These are phyloP conservation scores for Fusarium robinianum DNA, from an alignment of 2,329 filamentous ascomycete genomes.

Conservation along the genomic window DNA sequence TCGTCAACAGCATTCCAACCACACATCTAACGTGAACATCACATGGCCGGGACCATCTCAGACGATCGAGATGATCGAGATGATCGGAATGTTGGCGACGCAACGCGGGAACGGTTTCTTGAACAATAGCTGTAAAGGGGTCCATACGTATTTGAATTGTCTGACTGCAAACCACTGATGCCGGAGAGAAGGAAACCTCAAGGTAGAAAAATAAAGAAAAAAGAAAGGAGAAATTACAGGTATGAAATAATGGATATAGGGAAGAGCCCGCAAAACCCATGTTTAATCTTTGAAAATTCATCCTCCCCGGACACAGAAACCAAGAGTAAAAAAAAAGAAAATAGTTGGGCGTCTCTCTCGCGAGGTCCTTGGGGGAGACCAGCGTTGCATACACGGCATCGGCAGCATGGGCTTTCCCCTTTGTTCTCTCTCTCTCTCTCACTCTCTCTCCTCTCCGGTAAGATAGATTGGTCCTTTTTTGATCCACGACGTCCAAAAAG, in stretches of 20 bases:
- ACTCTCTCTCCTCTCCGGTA: too few species aligned
- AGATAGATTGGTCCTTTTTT: constrained; percentile 24
- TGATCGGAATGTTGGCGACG: constrained; percentile 17
- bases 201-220: constrained; percentile 28
- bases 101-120: constrained; percentile 8
- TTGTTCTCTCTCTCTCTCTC: constrained; percentile 31
- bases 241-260: constrained; percentile 39
- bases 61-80: neutral
- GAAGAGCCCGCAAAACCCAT: constrained; percentile 34
- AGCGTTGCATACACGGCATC: constrained; percentile 22
- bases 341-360: constrained; percentile 33
- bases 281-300: constrained; percentile 36
- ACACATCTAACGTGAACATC: constrained; percentile 10
- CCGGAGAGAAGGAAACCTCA: constrained; percentile 36
- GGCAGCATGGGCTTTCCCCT: constrained; percentile 21
- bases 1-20: constrained; percentile 20
- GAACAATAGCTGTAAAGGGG: constrained; percentile 14
- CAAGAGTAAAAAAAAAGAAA: constrained; percentile 26
- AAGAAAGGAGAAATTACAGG: constrained; percentile 35
- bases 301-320: constrained; percentile 34
- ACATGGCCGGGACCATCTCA: too few species aligned
- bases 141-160: constrained; percentile 34
- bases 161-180: constrained; percentile 36
- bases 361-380: constrained; percentile 29
- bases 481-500: constrained; percentile 35